Base-by-base conservation (phyloP, 805 yeast genomes). In the Blastobotrys americana region DNA sequence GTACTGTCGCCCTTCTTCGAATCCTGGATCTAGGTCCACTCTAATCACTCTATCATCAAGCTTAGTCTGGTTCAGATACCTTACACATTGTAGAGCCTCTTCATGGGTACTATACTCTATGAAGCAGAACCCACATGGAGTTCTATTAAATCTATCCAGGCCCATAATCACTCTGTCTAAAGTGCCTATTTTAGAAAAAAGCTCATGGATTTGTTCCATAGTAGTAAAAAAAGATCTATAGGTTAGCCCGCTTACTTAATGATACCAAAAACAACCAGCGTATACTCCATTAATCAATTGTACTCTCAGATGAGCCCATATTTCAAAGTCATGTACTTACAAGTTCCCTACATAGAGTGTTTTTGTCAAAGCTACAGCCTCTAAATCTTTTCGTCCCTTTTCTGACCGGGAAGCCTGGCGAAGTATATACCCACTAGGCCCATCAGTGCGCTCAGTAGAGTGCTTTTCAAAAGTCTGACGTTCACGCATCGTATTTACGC, bases 41-140 rank as follows among this genome's bases (percentile, higher is more conserved):
- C 83, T 82, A 58, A 93, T 74, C 33, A 73, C 69, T 49, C 85
- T 79, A 41, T 89, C 95, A 58, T 90, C 96, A 42, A 93, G 74
- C 56, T 80, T 81, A 0, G 96, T 87, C 44, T 79, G 82, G 54
- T 85, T 80, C 41, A 93, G 67, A 57, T 79, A 90, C 61, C 87
- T 84, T 59, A 90, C 77, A 2, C 96, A 84, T 52, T 83, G 78
- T 43, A 88, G 68, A 1, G 96, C 87, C 41, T 85, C 88, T 41
- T 72, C 72, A 37, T 80, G 80, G 22, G 69, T 63, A 43, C 73
- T 74, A 61, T 81, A 93, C 38, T 87, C 82, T 34, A 93, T 88
- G 60, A 93, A 93, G 60, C 97, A 89, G 63, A 93, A 90, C 15
- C 98, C 97, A 60, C 97, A 89, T 1, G 98, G 98, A 1, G 96